phyloP scores from a whole-genome alignment of 2,329 filamentous ascomycete genomes.

The Aphanocladium album region DNA sequence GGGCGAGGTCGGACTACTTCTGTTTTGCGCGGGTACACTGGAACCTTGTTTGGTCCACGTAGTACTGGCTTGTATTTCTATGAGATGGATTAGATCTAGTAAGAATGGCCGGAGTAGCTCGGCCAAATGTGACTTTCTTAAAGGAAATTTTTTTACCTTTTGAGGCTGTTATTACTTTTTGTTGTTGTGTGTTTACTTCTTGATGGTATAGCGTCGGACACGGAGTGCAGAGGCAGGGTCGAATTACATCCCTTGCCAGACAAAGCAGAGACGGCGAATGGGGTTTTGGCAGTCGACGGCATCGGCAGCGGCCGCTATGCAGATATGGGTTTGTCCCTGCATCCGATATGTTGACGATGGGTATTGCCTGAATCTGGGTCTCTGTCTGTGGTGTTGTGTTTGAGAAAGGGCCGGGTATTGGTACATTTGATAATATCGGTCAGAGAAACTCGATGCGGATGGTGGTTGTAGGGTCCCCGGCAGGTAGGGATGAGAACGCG shows the following conservation, averaged over 20 bases:
- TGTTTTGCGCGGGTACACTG: too few species aligned
- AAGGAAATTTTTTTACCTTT: too few species aligned
- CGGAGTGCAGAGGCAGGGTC: background rate
- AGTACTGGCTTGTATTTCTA: too few species aligned
- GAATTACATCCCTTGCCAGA: background rate
- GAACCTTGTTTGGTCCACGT: too few species aligned
- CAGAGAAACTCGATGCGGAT: background rate
- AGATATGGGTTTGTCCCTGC: background rate
- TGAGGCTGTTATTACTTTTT: too few species aligned
- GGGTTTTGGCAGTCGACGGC: background rate
- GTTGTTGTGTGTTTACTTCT: background rate
- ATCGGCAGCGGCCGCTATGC: background rate
- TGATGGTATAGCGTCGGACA: background rate
- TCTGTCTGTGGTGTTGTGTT: background rate
- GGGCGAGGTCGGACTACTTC: too few species aligned
- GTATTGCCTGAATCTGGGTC: background rate
- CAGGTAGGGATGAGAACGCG: background rate
- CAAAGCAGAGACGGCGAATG: background rate
- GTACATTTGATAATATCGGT: background rate
- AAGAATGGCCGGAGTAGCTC: too few species aligned
- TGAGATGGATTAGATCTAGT: too few species aligned
- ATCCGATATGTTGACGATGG: background rate
- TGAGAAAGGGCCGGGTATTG: background rate
- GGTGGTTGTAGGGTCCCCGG: background rate
- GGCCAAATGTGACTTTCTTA: background rate